phyloP scores from a whole-genome alignment of 116 monocot species.

The Cymodocea nodosa region DNA sequence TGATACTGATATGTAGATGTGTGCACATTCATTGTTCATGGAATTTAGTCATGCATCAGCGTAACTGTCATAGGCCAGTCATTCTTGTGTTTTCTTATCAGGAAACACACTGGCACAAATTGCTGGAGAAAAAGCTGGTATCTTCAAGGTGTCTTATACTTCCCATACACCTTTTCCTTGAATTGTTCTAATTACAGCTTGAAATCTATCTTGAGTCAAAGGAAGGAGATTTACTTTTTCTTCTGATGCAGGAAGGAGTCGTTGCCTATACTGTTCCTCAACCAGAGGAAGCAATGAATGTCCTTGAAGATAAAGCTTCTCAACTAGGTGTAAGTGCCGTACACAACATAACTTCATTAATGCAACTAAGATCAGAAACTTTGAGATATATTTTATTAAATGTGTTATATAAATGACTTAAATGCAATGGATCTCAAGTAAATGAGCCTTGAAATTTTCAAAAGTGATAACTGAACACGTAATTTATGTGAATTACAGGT shows the following conservation, averaged over 20 bases:
- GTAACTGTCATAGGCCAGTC: not conserved
- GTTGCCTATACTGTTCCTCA: slow-evolving; percentile 66
- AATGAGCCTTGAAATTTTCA: not conserved
- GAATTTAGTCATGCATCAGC: not conserved
- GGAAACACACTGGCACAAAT: slow-evolving; percentile 74
- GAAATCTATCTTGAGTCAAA: not conserved
- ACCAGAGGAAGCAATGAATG: slow-evolving; percentile 75
- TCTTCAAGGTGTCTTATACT: slow-evolving; percentile 56
- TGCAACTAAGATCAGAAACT: not conserved
- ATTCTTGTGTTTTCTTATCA: slow-evolving; percentile 8
- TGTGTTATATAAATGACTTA: not conserved
- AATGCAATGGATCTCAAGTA: not conserved
- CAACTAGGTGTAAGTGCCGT: slow-evolving; percentile 46
- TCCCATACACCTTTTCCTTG: not conserved
- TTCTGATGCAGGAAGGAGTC: slow-evolving; percentile 39
- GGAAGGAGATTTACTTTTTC: not conserved
- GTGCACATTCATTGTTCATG: not conserved
- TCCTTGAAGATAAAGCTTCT: slow-evolving; percentile 52
- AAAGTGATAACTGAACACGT: not conserved
- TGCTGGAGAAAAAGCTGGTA: slow-evolving; percentile 83
- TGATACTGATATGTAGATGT: too few relatives aligned
- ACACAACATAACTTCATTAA: not conserved
- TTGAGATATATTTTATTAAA: not conserved
- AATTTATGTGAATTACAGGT: slow-evolving; percentile 26
- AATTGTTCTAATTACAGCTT: not conserved